Evolutionary conservation across 2,329 filamentous ascomycete genomes (phyloP).

Genomic region (Furcasterigmium furcatum): DNA sequence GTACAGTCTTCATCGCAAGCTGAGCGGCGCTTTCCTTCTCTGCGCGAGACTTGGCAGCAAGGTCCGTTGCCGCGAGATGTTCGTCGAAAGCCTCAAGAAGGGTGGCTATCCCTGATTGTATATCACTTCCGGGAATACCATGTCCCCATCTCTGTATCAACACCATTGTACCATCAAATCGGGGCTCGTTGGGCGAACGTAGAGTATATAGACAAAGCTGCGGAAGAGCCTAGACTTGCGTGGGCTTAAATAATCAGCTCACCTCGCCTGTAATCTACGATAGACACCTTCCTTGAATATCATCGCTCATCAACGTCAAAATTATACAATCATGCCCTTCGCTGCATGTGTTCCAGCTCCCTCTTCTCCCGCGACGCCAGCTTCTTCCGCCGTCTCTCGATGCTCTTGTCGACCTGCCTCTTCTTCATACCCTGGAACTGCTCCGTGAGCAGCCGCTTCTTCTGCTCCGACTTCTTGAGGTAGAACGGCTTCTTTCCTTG

Average conservation of each 20-base stretch:
- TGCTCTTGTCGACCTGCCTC: conserved; percentile 76
- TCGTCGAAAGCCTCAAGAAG: conserved; percentile 53
- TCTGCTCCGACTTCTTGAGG: conserved; percentile 88
- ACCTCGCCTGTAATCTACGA: not conserved
- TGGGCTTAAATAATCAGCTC: no score
- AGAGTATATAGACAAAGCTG: conserved; percentile 1
- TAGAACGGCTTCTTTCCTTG: conserved; percentile 93
- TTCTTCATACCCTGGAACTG: conserved; percentile 81
- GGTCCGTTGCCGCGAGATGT: conserved; percentile 79
- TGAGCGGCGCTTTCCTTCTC: conserved; percentile 91
- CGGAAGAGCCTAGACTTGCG: not conserved
- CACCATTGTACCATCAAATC: conserved; percentile 6
- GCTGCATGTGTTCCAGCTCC: conserved; percentile 48
- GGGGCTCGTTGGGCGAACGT: no score
- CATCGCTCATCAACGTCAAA: no score
- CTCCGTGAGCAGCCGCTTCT: conserved; percentile 77
- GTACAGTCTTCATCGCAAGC: conserved; percentile 89
- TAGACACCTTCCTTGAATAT: not conserved
- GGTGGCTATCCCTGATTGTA: conserved; percentile 15
- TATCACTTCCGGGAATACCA: no score
- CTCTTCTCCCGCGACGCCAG: conserved; percentile 80
- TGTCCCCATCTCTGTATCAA: conserved; percentile 4
- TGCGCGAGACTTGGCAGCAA: conserved; percentile 83
- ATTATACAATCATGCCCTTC: conserved; percentile 11
- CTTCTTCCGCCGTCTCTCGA: conserved; percentile 90